A percentile compares a stretch with the other conserved stretches of the same genome.
These are phyloP conservation scores for Podaxis pistillaris DNA, from an alignment of 768 basidiomycete species.

Conservation along the genomic window DNA sequence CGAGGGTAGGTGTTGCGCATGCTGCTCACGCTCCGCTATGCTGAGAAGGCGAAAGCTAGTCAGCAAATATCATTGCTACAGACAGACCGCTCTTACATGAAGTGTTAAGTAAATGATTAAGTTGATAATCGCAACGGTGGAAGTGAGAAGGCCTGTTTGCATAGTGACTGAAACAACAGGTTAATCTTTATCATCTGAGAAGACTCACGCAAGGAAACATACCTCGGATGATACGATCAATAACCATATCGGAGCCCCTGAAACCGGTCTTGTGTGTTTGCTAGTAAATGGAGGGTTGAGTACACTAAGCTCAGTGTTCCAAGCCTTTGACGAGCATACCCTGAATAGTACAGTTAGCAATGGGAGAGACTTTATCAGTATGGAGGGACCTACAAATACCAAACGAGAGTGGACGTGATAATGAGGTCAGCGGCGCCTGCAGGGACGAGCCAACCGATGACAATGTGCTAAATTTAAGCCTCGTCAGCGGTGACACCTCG, in stretches of 20 bases:
- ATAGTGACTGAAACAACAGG: constrained; percentile 28
- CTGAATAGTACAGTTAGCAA: background rate
- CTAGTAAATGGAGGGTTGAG: constrained; percentile 20
- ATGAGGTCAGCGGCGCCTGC: constrained; percentile 38
- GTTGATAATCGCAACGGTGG: constrained; percentile 31
- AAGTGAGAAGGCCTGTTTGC: constrained; percentile 35
- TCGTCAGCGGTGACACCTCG: background rate
- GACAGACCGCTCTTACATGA: constrained; percentile 17
- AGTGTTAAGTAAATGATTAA: constrained; percentile 29
- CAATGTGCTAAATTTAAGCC: constrained; percentile 17
- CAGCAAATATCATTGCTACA: background rate
- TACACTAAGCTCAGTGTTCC: background rate
- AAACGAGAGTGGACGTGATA: constrained; percentile 42
- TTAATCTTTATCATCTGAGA: background rate
- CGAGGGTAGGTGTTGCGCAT: too few species aligned
- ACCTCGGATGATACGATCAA: constrained; percentile 43
- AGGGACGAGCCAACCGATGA: constrained; percentile 39
- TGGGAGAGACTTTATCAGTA: background rate
- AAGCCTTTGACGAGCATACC: background rate
- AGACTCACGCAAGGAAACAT: constrained; percentile 8
- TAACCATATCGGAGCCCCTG: constrained; percentile 34
- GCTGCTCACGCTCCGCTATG: constrained; percentile 15
- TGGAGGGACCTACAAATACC: constrained; percentile 34
- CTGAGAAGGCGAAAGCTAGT: background rate
- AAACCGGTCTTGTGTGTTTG: constrained; percentile 40